Base-by-base conservation (phyloP, 371 early-diverging fungal genomes). In the Lichtheimia corymbifera region DNA sequence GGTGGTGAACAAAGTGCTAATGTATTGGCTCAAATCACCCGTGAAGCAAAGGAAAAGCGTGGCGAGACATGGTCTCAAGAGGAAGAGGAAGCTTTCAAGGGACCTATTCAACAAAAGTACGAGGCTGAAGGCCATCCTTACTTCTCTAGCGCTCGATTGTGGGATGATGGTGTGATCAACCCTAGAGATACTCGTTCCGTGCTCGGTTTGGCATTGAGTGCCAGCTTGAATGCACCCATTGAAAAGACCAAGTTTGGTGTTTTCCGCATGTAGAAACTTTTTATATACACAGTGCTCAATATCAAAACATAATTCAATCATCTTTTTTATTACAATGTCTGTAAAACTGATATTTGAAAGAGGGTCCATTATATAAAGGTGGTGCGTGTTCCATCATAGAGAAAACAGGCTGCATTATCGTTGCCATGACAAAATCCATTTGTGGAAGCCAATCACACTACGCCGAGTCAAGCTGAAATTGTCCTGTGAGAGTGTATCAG, bases 1-100 rank as follows among this genome's bases (percentile, higher is more conserved):
- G 98, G 98, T 60, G 98, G 98, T 58, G 98, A 97, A 72, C 97
- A 98, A 77, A 96, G 97, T 40, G 96, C 98, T 11, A 90, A 90
- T 52, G 98, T 98, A 22, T 81, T 98, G 58, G 88, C 97, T 7
- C 93, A 93, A 64, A 92, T 97, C 50, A 92, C 87, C 52, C 80
- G 91, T 43, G 97, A 95, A 68, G 88, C 91, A 25, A 90, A 91
- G 76, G 89, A 70, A 25, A 92, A 92, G 83, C 87, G 87, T 64
- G 95, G 94, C 11, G 77, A 92, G 65, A 58, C 66, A 47, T 94
- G 94, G 94, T 60, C 84, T 4, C 72, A 61, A 40, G 88, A 88
- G 65, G 92, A 86, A 6, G 88, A 94, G 67, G 87, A 83, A 17
- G 79, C 73, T 14, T 96, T 98, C 74, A 97, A 95, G 86, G 76